A percentile compares a stretch with the other conserved stretches of the same genome.
These are phyloP conservation scores for Picochlorum sp. DNA, from an alignment of 139 green algal species.

Conservation along the genomic window DNA sequence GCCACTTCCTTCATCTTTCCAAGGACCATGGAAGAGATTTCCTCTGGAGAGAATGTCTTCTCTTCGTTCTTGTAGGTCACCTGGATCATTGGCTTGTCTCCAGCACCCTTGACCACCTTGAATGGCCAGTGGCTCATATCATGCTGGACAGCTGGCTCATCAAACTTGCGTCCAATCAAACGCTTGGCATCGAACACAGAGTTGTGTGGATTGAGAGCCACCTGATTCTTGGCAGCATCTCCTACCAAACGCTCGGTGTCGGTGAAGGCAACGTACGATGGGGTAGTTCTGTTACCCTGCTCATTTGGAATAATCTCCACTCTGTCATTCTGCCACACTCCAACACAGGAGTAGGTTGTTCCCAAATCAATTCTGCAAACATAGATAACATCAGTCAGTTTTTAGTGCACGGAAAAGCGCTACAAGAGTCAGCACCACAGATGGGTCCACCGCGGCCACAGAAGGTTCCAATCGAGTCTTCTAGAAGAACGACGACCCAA, in stretches of 20 bases:
- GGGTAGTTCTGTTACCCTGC: conserved; percentile 51
- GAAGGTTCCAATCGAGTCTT: too few species aligned
- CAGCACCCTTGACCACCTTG: conserved; percentile 49
- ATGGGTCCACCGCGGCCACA: neutral
- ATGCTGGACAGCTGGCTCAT: conserved; percentile 60
- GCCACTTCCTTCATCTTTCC: conserved; percentile 95
- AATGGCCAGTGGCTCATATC: conserved; percentile 93
- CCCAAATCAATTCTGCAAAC: conserved; percentile 66
- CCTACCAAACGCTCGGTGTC: conserved; percentile 91
- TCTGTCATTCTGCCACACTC: conserved; percentile 88
- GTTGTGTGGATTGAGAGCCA: conserved; percentile 81
- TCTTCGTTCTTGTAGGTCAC: conserved; percentile 93
- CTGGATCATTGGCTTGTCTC: conserved; percentile 83
- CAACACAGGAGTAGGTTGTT: conserved; percentile 82
- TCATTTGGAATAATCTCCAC: conserved; percentile 95
- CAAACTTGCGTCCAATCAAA: conserved; percentile 88
- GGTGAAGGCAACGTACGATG: conserved; percentile 82
- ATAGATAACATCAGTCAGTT: neutral
- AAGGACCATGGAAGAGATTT: conserved; percentile 96
- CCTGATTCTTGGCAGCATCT: conserved; percentile 95
- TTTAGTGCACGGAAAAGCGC: neutral
- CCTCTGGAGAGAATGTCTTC: conserved; percentile 90
- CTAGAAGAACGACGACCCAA: too few species aligned
- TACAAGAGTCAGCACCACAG: neutral
- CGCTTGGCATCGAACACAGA: conserved; percentile 98